A percentile compares a stretch with the other conserved stretches of the same genome.
Evolutionary conservation across 257 asterid species (phyloP).

Genomic region (Solanum virginianum): DNA sequence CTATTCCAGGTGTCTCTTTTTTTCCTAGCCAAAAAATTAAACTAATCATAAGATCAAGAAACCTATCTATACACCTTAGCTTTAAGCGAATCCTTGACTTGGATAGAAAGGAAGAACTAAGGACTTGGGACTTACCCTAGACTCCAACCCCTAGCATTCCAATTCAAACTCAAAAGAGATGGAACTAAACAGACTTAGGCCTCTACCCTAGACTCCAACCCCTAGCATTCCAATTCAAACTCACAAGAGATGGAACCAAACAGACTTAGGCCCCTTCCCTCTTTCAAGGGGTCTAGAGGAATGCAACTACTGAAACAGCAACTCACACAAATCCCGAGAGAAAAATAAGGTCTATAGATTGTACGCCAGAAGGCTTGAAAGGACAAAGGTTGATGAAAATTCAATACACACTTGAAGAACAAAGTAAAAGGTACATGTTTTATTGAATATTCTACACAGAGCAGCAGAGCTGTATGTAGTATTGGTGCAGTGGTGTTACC

Average conservation of each 20-base stretch:
- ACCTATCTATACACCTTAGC: background rate
- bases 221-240: background rate
- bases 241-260: background rate
- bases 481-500: background rate
- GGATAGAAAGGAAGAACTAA: background rate
- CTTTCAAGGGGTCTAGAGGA: background rate
- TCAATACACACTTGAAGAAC: background rate
- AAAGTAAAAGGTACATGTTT: background rate
- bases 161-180: too few species aligned
- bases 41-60: background rate
- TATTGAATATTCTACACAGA: background rate
- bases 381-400: background rate
- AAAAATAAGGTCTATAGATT: background rate
- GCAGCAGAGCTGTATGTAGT: background rate
- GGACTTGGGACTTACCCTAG: background rate
- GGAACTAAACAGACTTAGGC: background rate
- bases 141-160: background rate
- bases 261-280: background rate
- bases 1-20: background rate
- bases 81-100: background rate
- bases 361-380: background rate
- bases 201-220: background rate
- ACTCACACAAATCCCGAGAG: background rate
- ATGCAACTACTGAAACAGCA: background rate
- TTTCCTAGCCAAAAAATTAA: background rate